Base-by-base conservation (phyloP, 169 alveolate species). In the Plasmodium billcollinsi region DNA sequence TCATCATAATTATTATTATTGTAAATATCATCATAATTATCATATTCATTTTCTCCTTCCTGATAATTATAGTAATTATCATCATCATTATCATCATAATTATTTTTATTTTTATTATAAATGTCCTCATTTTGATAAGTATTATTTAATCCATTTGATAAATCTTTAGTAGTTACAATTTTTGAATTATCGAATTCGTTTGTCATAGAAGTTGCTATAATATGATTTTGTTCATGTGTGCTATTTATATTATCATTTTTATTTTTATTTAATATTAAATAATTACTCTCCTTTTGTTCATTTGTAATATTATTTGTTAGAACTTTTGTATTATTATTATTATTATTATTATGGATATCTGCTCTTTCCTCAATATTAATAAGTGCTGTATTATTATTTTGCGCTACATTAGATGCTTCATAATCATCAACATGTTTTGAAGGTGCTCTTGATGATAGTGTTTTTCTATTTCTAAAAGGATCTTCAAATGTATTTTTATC, bases 391-490 rank as follows among this genome's bases (percentile, higher is more conserved):
- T 21, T 62, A 24, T 6, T 8, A 76, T 18, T 52, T 1, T 3
- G 67, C 3, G 62, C 29, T 0, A 70, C 72, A 29, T 74, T 88
- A 15, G 65, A 73, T 29, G 93, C 91, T 39, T 93, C 95, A 65
- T 85, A 93, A 24, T 89, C 94, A 63, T 93, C 95, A 33, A 93
- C 95, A 62, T 93, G 95, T 73, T 93, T 93, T 49, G 95, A 93
- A 47, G 95, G 95, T 15, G 95, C 95, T 49, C 95, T 67, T 12
- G 95, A 88, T 45, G 94, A 89, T 15, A 89, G 58, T 12, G 92
- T 89, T 70, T 91, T 89, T 62, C 91, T 66, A 69, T 89, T 76
- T n/a, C 94, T 74, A 43, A 86, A 70, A 4, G 74, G 92, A 8
- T 93, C 95, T 21, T 80, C 90, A 50, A 71, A 75, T 11, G 52